Evolutionary conservation across 352 stramenopile genomes (phyloP).

Genomic region (Globisporangium echinulatum): DNA sequence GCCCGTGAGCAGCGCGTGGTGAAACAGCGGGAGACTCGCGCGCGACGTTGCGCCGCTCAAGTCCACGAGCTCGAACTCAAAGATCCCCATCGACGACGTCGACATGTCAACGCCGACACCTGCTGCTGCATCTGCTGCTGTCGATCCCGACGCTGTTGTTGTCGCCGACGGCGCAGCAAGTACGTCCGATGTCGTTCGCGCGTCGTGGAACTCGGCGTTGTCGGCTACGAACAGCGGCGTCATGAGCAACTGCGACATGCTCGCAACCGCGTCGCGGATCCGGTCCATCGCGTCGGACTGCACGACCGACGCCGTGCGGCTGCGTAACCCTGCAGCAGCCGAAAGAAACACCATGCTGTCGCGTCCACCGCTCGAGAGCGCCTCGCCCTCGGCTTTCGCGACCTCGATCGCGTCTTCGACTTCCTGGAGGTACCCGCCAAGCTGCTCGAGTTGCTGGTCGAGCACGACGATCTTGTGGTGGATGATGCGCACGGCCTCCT

Average conservation of each 20-base stretch:
- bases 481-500: constrained; percentile 80
- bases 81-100: constrained; percentile 48
- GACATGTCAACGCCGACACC: constrained; percentile 44
- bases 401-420: constrained; percentile 71
- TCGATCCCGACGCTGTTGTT: constrained; percentile 6
- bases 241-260: constrained; percentile 76
- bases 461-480: constrained; percentile 75
- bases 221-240: constrained; percentile 73
- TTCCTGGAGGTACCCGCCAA: constrained; percentile 55
- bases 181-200: constrained; percentile 33
- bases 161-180: neutral
- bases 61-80: constrained; percentile 84
- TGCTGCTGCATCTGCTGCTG: neutral
- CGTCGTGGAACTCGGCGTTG: constrained; percentile 82
- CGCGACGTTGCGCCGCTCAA: constrained; percentile 62
- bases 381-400: constrained; percentile 52
- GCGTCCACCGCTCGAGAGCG: constrained; percentile 28
- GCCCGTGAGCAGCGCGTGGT: constrained; percentile 73
- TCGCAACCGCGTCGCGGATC: constrained; percentile 52
- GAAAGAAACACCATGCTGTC: constrained; percentile 57
- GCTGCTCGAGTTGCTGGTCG: constrained; percentile 65
- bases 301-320: constrained; percentile 10
- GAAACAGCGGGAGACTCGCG: constrained; percentile 55
- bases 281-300: constrained; percentile 40
- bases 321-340: constrained; percentile 15